Evolutionary conservation across 306 rosid species (phyloP).

Genomic region (barrel medic (Medicago truncatula)): DNA sequence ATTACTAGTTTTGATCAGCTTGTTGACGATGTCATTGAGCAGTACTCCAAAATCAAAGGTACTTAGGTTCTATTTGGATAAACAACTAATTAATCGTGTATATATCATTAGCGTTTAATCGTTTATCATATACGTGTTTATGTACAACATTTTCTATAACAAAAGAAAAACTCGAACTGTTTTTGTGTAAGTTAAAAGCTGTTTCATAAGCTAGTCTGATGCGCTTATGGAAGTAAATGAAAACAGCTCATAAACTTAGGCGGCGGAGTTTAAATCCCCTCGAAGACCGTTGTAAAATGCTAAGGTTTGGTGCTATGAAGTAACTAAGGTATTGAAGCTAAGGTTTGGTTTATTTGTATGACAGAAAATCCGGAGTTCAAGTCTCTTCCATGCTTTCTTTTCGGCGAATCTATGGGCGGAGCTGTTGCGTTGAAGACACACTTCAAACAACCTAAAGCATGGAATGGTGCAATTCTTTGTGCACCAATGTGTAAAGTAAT

Average conservation of each 20-base stretch:
- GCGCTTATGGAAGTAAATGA: no score
- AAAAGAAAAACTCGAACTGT: no score
- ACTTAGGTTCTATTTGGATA: background rate
- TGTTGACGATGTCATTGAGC: slow-evolving; percentile 85
- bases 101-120: no score
- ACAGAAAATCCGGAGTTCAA: slow-evolving; percentile 70
- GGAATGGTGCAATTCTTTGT: slow-evolving; percentile 92
- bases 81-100: background rate
- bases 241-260: background rate
- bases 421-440: slow-evolving; percentile 86
- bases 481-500: slow-evolving; percentile 99
- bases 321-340: slow-evolving; percentile 15
- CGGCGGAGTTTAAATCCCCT: background rate
- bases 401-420: slow-evolving; percentile 96
- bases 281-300: background rate
- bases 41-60: slow-evolving; percentile 83
- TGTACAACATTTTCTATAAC: background rate
- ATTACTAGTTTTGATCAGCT: slow-evolving; percentile 73
- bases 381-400: slow-evolving; percentile 75
- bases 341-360: slow-evolving; percentile 38
- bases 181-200: no score
- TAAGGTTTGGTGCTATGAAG: slow-evolving; percentile 16
- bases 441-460: slow-evolving; percentile 75
- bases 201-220: background rate
- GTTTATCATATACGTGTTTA: no score